Evolutionary conservation across 305 asterid genomes (phyloP).

Genomic region (Andrographis paniculata): DNA sequence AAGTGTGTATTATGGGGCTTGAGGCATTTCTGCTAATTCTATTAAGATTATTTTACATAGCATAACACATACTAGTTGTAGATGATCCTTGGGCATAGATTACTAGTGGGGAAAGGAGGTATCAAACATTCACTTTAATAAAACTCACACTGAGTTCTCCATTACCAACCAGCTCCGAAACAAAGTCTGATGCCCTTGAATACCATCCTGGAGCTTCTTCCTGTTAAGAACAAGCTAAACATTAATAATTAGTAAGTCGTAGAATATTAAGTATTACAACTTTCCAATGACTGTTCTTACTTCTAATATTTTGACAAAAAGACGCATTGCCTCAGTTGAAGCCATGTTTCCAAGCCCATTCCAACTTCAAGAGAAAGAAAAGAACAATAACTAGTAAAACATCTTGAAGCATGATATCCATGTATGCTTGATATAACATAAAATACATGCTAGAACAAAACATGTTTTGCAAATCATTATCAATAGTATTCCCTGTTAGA

Average conservation of each 20-base stretch:
- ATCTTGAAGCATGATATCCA: conserved; percentile 2
- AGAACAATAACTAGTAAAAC: conserved; percentile 13
- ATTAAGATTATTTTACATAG: no score
- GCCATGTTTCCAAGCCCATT: conserved; percentile 83
- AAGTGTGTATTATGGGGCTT: no score
- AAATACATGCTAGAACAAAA: no score
- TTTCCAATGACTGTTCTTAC: conserved; percentile 27
- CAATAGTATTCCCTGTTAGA: no score
- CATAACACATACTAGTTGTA: not conserved
- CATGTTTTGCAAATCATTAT: no score
- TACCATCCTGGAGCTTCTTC: conserved; percentile 98
- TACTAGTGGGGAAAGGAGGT: conserved; percentile 9
- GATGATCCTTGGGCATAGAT: no score
- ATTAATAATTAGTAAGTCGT: conserved; percentile 8
- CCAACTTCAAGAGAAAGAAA: conserved; percentile 57
- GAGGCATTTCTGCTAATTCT: no score
- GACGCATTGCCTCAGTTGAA: conserved; percentile 94
- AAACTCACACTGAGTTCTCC: conserved; percentile 74
- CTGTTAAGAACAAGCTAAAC: conserved; percentile 31
- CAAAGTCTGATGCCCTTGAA: conserved; percentile 60
- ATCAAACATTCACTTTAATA: conserved; percentile 11
- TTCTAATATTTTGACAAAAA: conserved; percentile 90
- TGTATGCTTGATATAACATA: not conserved
- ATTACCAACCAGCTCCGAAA: conserved; percentile 54
- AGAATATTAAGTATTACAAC: conserved; percentile 11